Evolutionary conservation across 208 protist genomes (phyloP).

Genomic region (Acanthamoeba castellanii): DNA sequence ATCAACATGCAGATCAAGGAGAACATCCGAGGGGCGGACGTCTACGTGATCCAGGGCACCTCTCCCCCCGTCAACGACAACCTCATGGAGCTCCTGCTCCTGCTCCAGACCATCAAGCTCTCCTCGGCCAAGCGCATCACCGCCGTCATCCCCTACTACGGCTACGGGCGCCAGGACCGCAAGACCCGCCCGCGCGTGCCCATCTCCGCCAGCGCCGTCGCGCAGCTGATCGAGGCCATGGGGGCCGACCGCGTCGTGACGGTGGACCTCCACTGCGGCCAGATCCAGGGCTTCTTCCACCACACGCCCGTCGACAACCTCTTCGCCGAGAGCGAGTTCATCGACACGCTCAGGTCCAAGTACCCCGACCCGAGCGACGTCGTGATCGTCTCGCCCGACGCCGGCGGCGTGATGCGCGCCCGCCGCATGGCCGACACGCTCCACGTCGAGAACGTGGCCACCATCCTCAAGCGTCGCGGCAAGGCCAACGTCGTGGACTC

Average conservation of each 20-base stretch:
- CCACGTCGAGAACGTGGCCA: constrained; percentile 93
- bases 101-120: constrained; percentile 80
- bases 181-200: constrained; percentile 94
- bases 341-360: constrained; percentile 85
- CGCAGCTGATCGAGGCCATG: constrained; percentile 62
- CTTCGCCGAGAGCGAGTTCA: constrained; percentile 92
- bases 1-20: constrained; percentile 93
- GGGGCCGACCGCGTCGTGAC: constrained; percentile 73
- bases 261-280: constrained; percentile 83
- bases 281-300: constrained; percentile 89
- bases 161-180: constrained; percentile 93
- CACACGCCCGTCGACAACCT: constrained; percentile 96
- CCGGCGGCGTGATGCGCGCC: constrained; percentile 95
- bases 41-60: constrained; percentile 97
- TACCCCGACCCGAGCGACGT: constrained; percentile 70
- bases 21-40: constrained; percentile 95
- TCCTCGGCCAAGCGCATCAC: constrained; percentile 84
- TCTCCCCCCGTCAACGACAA: constrained; percentile 95
- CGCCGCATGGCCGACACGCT: constrained; percentile 94
- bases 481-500: constrained; percentile 53
- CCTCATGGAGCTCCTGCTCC: constrained; percentile 92
- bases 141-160: constrained; percentile 96
- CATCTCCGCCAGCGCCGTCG: constrained; percentile 95
- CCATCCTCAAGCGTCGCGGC: constrained; percentile 83
- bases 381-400: constrained; percentile 96